Conservation (phyloP, 148 eudicot species). For the Gaultheria prostrata region DNA sequence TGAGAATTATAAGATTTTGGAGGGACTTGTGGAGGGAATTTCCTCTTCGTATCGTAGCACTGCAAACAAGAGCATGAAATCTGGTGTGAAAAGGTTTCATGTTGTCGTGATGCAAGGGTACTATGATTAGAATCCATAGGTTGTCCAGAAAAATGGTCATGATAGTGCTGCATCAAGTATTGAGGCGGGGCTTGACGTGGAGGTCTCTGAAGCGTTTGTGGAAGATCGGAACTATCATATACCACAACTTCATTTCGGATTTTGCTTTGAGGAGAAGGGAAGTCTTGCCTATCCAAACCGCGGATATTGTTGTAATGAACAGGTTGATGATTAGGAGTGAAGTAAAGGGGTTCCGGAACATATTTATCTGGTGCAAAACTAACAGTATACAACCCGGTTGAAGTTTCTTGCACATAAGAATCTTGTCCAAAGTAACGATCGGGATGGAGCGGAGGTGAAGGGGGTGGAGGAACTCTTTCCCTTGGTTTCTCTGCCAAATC, state of each 20-base stretch:
- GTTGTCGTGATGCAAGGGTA: slow-evolving; percentile 21
- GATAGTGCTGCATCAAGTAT: slow-evolving; percentile 20
- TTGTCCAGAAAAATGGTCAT: slow-evolving; percentile 32
- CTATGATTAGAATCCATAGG: slow-evolving; percentile 31
- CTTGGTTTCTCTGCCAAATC: slow-evolving; percentile 29
- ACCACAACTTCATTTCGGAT: slow-evolving; percentile 18
- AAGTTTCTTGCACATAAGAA: slow-evolving; percentile 34
- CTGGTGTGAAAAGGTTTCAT: slow-evolving; percentile 38
- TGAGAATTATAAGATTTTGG: slow-evolving; percentile 7
- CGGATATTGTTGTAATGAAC: slow-evolving; percentile 18
- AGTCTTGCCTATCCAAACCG: slow-evolving; percentile 19
- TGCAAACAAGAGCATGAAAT: slow-evolving; percentile 48
- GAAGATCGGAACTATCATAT: slow-evolving; percentile 32
- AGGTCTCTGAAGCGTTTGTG: slow-evolving; percentile 27
- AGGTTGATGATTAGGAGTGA: slow-evolving; percentile 21
- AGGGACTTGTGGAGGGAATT: slow-evolving; percentile 29
- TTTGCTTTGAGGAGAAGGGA: slow-evolving; percentile 23
- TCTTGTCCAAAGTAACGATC: slow-evolving; percentile 28
- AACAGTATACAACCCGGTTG: slow-evolving; percentile 24
- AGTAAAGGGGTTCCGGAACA: slow-evolving; percentile 24
- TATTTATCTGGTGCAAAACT: slow-evolving; percentile 25
- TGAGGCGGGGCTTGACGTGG: slow-evolving; percentile 25
- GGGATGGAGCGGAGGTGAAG: slow-evolving; percentile 23
- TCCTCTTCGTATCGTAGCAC: slow-evolving; percentile 38
- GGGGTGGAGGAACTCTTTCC: slow-evolving; percentile 11